Evolutionary conservation across 345 rosid genomes (phyloP), one percentile per base, ranked within the genome.

Genomic region (Sisymbrium altissimum): DNA sequence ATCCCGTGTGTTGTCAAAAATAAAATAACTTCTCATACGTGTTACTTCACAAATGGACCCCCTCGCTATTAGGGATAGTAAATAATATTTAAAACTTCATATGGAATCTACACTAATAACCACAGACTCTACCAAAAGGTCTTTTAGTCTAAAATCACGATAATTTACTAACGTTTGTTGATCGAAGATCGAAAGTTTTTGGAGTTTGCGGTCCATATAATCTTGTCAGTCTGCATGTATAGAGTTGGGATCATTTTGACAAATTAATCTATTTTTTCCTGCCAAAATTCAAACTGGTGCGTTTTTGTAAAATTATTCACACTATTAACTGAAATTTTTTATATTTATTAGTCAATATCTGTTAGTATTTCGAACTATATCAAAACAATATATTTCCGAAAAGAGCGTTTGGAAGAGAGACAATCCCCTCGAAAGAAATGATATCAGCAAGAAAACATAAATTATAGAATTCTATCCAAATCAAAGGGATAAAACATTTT

Each of bases 11-110:
- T 27, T 27, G 29, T 27, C 29, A 27, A 27, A 27, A 27, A 27
- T 1, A 27, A 27, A 27, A 27, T 45, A 44, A 3, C 36, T 25
- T 74, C 14, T 27, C 17, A 15, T 56, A 74, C 78, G 78, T 66
- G 78, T 66, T 53, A 44, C 43, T 66, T 36, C 58, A 66, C 58
- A 73, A 55, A 25, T 73, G 53, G 64, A 73, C 59, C 48, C 35
- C 41, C 18, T 48, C 39, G 17, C 59, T 46, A 48, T 17, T 5
- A 27, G 36, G 23, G 7, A 21, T 70, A 46, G 2, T 57, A 45
- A 5, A 2, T 48, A 18, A 23, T 49, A 38, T 71, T 17, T 60
- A 38, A 27, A 50, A 12, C 43, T 52, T 50, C 44, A 72, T 49
- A 39, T 50, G 43, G 70, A 72, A 40, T 45, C 66, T 33, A 71